phyloP scores from a whole-genome alignment of 164 flowering plant species.

The Tinospora cordifolia region DNA sequence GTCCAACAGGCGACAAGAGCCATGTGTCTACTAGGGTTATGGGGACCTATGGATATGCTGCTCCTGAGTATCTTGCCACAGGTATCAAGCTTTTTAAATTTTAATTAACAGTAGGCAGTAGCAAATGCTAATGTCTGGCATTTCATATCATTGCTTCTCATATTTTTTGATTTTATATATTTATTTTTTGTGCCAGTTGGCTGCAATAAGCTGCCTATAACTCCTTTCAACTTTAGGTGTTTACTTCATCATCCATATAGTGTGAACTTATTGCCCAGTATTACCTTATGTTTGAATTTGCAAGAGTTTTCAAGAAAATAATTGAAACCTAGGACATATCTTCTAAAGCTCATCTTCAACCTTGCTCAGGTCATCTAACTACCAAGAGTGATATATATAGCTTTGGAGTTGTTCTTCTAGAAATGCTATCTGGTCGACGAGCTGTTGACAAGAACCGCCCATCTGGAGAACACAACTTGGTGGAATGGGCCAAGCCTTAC shows the following conservation, averaged over 20 bases:
- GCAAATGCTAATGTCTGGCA: no score
- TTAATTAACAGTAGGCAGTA: no score
- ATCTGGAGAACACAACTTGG: slow-evolving; percentile 69
- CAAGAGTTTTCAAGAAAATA: not conserved
- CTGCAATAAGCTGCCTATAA: not conserved
- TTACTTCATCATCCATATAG: no score
- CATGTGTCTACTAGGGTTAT: slow-evolving; percentile 81
- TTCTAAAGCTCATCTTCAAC: not conserved
- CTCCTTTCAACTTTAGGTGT: not conserved
- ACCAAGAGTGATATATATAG: slow-evolving; percentile 78
- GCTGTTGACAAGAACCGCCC: slow-evolving; percentile 82
- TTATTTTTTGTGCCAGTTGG: not conserved
- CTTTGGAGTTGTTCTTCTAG: slow-evolving; percentile 86
- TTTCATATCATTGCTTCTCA: no score
- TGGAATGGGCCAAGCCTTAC: slow-evolving; percentile 79
- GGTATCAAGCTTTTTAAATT: slow-evolving; percentile 28
- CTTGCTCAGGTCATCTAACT: slow-evolving; percentile 62
- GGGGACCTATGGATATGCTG: slow-evolving; percentile 91
- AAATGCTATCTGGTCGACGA: slow-evolving; percentile 66
- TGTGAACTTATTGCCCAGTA: not conserved
- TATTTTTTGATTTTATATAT: no score
- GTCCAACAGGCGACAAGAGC: slow-evolving; percentile 68
- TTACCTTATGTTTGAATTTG: not conserved
- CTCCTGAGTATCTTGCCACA: slow-evolving; percentile 84
- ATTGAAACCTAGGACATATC: not conserved